phyloP scores from a whole-genome alignment of 305 asterid genomes.

The Solanum hybrid region DNA sequence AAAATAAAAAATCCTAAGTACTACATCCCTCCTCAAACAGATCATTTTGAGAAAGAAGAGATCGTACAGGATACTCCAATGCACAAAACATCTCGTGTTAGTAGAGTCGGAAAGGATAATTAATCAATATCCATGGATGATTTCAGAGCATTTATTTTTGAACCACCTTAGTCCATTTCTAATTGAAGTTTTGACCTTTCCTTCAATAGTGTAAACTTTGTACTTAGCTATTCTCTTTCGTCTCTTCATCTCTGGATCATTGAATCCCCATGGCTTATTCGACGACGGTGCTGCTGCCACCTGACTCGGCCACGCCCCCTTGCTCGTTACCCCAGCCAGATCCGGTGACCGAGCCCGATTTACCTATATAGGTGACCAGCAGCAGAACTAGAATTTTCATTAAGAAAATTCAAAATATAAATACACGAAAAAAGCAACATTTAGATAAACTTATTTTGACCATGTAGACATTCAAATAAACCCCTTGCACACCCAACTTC shows the following conservation, averaged over 20 bases:
- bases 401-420: background rate
- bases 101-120: background rate
- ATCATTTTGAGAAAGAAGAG: background rate
- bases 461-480: background rate
- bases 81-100: background rate
- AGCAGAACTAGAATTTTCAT: background rate
- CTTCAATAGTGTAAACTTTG: slow-evolving; percentile 58
- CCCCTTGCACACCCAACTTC: background rate
- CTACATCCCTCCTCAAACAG: background rate
- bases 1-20: background rate
- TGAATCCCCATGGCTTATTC: slow-evolving; percentile 47
- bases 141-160: slow-evolving; percentile 57
- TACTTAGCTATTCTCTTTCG: slow-evolving; percentile 63
- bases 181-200: slow-evolving; percentile 60
- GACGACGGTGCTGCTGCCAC: slow-evolving; percentile 4
- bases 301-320: slow-evolving; percentile 3
- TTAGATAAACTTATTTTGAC: background rate
- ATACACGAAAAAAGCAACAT: background rate
- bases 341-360: slow-evolving; percentile 15
- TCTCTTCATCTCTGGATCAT: slow-evolving; percentile 56
- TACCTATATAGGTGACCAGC: background rate
- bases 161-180: slow-evolving; percentile 65
- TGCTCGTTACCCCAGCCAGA: slow-evolving; percentile 6
- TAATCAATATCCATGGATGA: slow-evolving; percentile 42
- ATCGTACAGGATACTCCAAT: fast-evolving